Conservation (phyloP, 805 yeast species). For the Komagataella pastoris region DNA sequence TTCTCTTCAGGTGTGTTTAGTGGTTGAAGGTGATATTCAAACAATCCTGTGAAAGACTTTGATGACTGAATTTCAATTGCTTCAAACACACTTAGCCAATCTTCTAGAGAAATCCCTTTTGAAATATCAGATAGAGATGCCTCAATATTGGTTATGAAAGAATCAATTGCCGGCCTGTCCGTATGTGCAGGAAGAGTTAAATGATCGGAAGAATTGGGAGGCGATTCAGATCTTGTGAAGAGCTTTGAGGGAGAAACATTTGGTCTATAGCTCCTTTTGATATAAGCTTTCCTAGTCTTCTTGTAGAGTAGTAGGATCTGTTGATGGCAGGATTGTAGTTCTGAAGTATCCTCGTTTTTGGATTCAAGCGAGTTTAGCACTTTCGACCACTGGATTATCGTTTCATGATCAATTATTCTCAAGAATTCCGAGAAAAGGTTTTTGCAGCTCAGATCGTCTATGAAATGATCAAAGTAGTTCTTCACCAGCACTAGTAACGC, state of each 20-base stretch:
- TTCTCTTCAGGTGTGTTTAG: constrained; percentile 33
- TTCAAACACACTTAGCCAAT: constrained; percentile 73
- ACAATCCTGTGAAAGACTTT: constrained; percentile 40
- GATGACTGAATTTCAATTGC: constrained; percentile 57
- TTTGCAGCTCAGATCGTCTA: constrained; percentile 51
- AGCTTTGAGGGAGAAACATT: constrained; percentile 18
- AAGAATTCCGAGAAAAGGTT: constrained; percentile 48
- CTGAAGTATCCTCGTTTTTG: constrained; percentile 7
- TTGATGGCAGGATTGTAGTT: constrained; percentile 10
- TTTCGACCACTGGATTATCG: constrained; percentile 34
- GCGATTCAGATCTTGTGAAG: constrained; percentile 23
- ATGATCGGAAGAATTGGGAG: constrained; percentile 21
- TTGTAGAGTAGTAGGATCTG: constrained; percentile 34
- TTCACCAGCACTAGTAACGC: constrained; percentile 58
- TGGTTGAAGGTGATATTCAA: constrained; percentile 34
- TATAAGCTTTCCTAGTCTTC: constrained; percentile 53
- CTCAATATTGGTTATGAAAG: constrained; percentile 54
- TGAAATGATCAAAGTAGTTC: constrained; percentile 64
- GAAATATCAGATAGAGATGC: constrained; percentile 43
- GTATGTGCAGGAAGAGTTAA: constrained; percentile 22
- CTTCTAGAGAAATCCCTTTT: constrained; percentile 42
- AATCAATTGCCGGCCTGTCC: constrained; percentile 37
- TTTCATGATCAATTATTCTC: constrained; percentile 55
- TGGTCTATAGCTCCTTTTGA: constrained; percentile 61
- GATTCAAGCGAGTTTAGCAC: constrained; percentile 16